phyloP scores from a whole-genome alignment of 805 yeast genomes.

The Metschnikowia baotianmanensis region DNA sequence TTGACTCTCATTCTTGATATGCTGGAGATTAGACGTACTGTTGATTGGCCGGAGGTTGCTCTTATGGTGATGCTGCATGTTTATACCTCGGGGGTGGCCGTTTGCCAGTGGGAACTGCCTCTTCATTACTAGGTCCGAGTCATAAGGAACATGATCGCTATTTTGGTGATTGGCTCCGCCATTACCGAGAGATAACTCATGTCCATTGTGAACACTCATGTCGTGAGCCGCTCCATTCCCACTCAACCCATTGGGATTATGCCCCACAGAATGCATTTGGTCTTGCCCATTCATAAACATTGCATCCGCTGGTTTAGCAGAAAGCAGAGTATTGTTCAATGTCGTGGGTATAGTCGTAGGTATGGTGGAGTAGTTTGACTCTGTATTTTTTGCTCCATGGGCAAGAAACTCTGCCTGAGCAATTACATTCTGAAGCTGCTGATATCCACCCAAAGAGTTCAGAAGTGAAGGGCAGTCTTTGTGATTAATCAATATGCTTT shows the following conservation, averaged over 20 bases:
- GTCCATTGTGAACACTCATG: slow-evolving; percentile 2
- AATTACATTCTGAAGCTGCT: slow-evolving; percentile 43
- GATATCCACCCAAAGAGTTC: slow-evolving; percentile 47
- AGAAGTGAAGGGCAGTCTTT: slow-evolving; percentile 45
- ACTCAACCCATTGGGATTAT: slow-evolving; percentile 3
- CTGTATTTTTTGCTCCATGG: slow-evolving; percentile 25
- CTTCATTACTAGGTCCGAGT: slow-evolving; percentile 12
- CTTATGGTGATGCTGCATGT: slow-evolving; percentile 5
- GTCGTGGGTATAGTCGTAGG: slow-evolving; percentile 43
- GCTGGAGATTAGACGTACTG: slow-evolving; percentile 35
- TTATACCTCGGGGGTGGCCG: slow-evolving; percentile 2
- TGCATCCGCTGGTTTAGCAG: not conserved
- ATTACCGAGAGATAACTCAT: slow-evolving; percentile 6
- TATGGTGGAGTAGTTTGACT: slow-evolving; percentile 26
- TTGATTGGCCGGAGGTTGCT: slow-evolving; percentile 26
- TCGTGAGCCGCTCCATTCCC: slow-evolving; percentile 1
- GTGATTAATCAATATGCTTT: slow-evolving; percentile 48
- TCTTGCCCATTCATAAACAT: slow-evolving; percentile 6
- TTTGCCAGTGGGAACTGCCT: slow-evolving; percentile 8
- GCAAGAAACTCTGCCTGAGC: slow-evolving; percentile 32
- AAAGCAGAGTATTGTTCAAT: slow-evolving; percentile 17
- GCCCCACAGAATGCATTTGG: slow-evolving; percentile 1
- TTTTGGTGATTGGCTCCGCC: slow-evolving; percentile 12
- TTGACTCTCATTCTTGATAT: slow-evolving; percentile 10
- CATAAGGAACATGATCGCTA: slow-evolving; percentile 11